Evolutionary conservation across 2,329 filamentous ascomycete genomes (phyloP).

Genomic region (Juglanconis sp.): DNA sequence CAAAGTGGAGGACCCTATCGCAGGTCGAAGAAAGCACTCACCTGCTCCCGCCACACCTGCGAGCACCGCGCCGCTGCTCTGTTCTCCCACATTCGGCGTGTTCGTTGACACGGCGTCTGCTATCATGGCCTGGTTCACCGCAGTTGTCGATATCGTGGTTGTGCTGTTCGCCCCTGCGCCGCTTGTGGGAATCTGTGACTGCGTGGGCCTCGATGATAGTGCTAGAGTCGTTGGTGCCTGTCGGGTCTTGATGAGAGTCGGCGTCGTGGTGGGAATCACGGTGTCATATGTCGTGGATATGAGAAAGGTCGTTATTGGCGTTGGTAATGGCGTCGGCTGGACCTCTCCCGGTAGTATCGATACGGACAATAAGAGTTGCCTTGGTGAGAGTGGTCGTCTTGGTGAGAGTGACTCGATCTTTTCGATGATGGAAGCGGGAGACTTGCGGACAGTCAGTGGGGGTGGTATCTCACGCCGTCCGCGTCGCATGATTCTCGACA

Average conservation of each 20-base stretch:
- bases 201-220: neutral
- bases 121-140: neutral
- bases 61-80: neutral
- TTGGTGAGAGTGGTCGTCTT: neutral
- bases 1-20: neutral
- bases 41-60: neutral
- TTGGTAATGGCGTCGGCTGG: neutral
- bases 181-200: neutral
- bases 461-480: neutral
- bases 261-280: neutral
- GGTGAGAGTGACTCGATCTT: neutral
- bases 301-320: neutral
- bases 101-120: neutral
- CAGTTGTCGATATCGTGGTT: neutral
- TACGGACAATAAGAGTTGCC: neutral
- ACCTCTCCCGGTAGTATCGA: neutral
- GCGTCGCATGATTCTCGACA: neutral
- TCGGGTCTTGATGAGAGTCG: neutral
- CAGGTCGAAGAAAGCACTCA: neutral
- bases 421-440: neutral
- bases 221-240: neutral
- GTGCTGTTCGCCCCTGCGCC: neutral
- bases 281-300: neutral
- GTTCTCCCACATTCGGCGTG: neutral
- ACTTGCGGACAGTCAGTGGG: neutral